phyloP scores from a whole-genome alignment of 345 rosid genomes.

The Eutrema japonicum region DNA sequence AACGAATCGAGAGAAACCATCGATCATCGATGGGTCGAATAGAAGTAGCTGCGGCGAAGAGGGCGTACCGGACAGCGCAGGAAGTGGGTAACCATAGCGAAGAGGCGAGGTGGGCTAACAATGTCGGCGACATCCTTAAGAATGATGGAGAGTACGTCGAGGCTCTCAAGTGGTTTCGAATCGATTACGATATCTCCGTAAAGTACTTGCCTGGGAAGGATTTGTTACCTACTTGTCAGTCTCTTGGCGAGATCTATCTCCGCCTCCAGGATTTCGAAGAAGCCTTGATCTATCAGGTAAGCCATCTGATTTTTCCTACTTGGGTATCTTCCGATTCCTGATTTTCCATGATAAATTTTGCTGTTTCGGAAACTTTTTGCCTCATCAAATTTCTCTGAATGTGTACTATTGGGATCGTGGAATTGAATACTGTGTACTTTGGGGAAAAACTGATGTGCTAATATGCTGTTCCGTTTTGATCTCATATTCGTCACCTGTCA shows the following conservation, averaged over 20 bases:
- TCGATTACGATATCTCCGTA: constrained; percentile 72
- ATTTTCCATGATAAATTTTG: background rate
- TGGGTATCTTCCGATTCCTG: background rate
- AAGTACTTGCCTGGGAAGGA: constrained; percentile 75
- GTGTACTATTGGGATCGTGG: background rate
- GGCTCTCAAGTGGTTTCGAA: constrained; percentile 81
- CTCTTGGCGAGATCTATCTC: constrained; percentile 82
- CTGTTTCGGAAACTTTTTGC: background rate
- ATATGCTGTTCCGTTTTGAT: background rate
- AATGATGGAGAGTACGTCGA: constrained; percentile 87
- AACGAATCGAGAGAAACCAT: background rate
- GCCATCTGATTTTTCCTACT: background rate
- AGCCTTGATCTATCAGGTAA: constrained; percentile 81
- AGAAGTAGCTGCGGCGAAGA: constrained; percentile 62
- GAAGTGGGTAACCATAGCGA: constrained; percentile 78
- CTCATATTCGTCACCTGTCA: background rate
- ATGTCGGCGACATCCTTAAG: constrained; percentile 77
- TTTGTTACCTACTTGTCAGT: constrained; percentile 83
- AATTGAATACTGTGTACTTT: background rate
- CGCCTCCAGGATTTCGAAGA: constrained; percentile 67
- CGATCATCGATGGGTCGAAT: constrained; percentile 60
- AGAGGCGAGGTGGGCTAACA: constrained; percentile 96
- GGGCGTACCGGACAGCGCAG: constrained; percentile 61
- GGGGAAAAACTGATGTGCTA: background rate
- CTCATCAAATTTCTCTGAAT: background rate